Conservation (phyloP, 257 asterid species). For the Cruciata laevipes region DNA sequence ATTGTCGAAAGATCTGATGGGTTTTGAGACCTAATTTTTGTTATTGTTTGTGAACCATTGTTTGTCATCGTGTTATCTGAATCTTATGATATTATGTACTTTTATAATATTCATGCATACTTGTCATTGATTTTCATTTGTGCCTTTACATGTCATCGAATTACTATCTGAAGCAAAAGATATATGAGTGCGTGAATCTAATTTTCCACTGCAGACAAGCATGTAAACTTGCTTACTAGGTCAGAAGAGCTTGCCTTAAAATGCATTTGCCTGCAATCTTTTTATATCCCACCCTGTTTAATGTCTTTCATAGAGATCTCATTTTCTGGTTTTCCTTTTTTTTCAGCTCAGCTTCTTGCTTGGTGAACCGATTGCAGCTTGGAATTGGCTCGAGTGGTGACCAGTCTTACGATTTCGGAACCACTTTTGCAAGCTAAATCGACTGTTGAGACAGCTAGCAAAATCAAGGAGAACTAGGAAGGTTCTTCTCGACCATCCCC, state of each 20-base stretch:
- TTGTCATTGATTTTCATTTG: neutral
- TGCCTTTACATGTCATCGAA: neutral
- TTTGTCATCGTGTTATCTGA: neutral
- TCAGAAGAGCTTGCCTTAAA: conserved; percentile 42
- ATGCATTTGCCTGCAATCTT: conserved; percentile 42
- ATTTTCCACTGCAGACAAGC: conserved; percentile 25
- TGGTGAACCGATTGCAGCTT: conserved; percentile 66
- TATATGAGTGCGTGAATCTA: conserved; percentile 1
- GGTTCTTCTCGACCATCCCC: conserved; percentile 52
- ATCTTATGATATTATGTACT: neutral
- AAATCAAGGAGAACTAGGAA: conserved; percentile 67
- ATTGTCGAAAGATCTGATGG: neutral
- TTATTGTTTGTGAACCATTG: neutral
- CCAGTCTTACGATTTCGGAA: conserved; percentile 61
- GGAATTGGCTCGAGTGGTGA: conserved; percentile 93
- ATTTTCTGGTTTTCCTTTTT: conserved; percentile 13
- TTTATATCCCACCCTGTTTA: neutral
- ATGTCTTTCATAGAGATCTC: neutral
- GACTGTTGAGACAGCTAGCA: conserved; percentile 33
- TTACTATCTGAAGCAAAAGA: neutral
- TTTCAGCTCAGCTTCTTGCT: conserved; percentile 56
- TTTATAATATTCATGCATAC: neutral
- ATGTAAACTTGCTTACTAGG: conserved; percentile 24
- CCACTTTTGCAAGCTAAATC: conserved; percentile 38
- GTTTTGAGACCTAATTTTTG: neutral